Base-by-base conservation (phyloP, 257 asterid species). In the Ajuga chamaepitys region DNA sequence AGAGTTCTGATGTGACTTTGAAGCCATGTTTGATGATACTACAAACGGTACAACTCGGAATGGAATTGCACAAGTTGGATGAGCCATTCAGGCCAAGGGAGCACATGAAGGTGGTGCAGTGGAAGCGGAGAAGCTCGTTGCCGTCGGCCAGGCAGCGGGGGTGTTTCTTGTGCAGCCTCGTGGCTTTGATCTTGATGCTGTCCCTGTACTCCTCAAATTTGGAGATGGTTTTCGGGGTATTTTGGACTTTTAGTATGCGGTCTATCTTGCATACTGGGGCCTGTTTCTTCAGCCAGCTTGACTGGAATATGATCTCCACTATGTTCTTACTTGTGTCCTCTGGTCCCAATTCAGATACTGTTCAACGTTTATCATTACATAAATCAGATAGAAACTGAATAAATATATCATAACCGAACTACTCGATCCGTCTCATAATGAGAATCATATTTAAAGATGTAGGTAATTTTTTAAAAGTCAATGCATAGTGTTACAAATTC, bases 321-420 rank as follows among this genome's bases (percentile, higher is more conserved):
- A 89, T 87, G 94, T 89, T 87, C 82, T 84, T 87, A 90, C 97
- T 87, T 56, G 97, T 87, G 73, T 89, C 97, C 56, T 89, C 95
- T 0, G 88, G 80, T 46, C 91, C 95, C 85, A 89, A 42, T 62
- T 89, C 97, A 50, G 83, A 78, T 38, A 89, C 97, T 89, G 81
- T 38, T 26, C 28, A 32, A 18, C 2, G 18, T 28, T 38, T 21
- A 28, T 58, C 26, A 58, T 55, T 48, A 13, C 5, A 65, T 21
- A 60, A 11, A 25, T 55, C 17, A 74, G 48, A 60, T 28, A 35
- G 55, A 62, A 30, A 61, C 21, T 40, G n/a, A n/a, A n/a, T n/a
- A n/a, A n/a, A n/a, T 12, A 55, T 9, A 57, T 13, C 5, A 32
- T 16, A n/a, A n/a, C n/a, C n/a, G n/a, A n/a, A n/a, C n/a, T n/a